phyloP scores from a whole-genome alignment of 2,329 filamentous ascomycete species.

The Plenodomus tracheiphilus region DNA sequence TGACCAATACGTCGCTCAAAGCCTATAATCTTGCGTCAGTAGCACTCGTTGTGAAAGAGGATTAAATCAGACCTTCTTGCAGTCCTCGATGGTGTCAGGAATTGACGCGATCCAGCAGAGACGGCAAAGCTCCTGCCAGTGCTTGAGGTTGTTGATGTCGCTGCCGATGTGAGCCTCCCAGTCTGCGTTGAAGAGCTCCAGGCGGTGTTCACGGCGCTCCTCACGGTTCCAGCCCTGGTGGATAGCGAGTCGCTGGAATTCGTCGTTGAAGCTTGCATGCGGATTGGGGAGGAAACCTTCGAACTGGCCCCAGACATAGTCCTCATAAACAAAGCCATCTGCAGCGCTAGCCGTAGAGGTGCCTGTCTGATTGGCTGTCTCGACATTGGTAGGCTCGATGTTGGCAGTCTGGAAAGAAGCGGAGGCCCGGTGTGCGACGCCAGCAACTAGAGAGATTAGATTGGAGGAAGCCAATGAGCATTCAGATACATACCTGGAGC shows the following conservation, averaged over 20 bases:
- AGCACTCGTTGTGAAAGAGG: not conserved
- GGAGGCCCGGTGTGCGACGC: too few relatives aligned
- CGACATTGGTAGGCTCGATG: too few relatives aligned
- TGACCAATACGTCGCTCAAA: not conserved
- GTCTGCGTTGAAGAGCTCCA: constrained; percentile 8
- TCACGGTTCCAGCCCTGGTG: constrained; percentile 10
- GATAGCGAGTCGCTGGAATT: constrained; percentile 16
- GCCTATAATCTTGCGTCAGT: not conserved
- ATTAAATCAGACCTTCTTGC: not conserved
- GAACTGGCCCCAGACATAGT: not conserved
- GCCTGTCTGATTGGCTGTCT: too few relatives aligned
- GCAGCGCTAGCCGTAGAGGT: not conserved
- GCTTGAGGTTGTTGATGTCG: not conserved
- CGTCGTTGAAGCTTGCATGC: constrained; percentile 4
- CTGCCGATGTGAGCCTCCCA: constrained; percentile 11
- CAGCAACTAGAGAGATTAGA: not conserved
- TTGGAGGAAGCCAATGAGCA: not conserved
- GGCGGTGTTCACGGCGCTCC: not conserved
- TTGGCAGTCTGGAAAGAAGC: too few relatives aligned
- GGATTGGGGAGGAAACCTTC: constrained; percentile 4
- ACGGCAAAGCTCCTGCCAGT: constrained; percentile 14
- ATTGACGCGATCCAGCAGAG: constrained; percentile 5
- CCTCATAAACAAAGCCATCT: not conserved
- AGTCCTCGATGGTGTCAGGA: constrained; percentile 5
- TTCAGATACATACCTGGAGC: not conserved